Evolutionary conservation across 352 stramenopile genomes (phyloP).

Genomic region (Phytopythium litorale): DNA sequence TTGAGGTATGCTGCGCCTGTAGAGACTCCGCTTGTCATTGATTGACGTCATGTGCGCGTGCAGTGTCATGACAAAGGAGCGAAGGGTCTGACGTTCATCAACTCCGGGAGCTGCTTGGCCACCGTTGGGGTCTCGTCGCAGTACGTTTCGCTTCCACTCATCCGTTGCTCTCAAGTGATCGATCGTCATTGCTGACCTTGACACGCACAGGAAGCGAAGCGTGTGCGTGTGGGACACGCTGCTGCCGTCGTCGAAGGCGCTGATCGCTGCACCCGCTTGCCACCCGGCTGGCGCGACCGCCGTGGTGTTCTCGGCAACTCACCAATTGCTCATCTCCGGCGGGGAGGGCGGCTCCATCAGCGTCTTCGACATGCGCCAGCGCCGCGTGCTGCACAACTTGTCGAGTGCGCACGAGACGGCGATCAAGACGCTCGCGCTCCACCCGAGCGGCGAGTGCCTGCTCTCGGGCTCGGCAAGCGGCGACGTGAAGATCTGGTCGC

Average conservation of each 20-base stretch:
- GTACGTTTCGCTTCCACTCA: slow-evolving; percentile 28
- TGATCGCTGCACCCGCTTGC: slow-evolving; percentile 63
- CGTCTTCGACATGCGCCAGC: slow-evolving; percentile 85
- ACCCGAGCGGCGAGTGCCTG: slow-evolving; percentile 76
- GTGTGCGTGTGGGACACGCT: slow-evolving; percentile 86
- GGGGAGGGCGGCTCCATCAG: slow-evolving; percentile 73
- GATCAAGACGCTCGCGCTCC: slow-evolving; percentile 77
- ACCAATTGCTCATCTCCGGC: slow-evolving; percentile 83
- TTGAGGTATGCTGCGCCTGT: slow-evolving; percentile 33
- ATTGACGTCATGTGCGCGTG: neutral
- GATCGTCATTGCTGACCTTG: neutral
- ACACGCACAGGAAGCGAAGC: slow-evolving; percentile 55
- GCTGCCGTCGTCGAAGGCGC: slow-evolving; percentile 62
- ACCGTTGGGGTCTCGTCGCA: slow-evolving; percentile 72
- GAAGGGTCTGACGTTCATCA: slow-evolving; percentile 72
- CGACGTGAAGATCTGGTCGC: slow-evolving; percentile 87
- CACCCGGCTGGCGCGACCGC: slow-evolving; percentile 74
- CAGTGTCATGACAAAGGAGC: slow-evolving; percentile 86
- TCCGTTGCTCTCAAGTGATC: neutral
- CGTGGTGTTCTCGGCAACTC: slow-evolving; percentile 68
- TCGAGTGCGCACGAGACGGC: slow-evolving; percentile 81
- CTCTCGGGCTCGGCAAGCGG: slow-evolving; percentile 79
- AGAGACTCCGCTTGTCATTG: neutral
- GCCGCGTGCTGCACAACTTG: slow-evolving; percentile 82
- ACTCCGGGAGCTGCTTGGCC: slow-evolving; percentile 71